These are phyloP conservation scores for Salinomyces thailandicus DNA, from an alignment of 2,329 filamentous ascomycete species.

Conservation along the genomic window DNA sequence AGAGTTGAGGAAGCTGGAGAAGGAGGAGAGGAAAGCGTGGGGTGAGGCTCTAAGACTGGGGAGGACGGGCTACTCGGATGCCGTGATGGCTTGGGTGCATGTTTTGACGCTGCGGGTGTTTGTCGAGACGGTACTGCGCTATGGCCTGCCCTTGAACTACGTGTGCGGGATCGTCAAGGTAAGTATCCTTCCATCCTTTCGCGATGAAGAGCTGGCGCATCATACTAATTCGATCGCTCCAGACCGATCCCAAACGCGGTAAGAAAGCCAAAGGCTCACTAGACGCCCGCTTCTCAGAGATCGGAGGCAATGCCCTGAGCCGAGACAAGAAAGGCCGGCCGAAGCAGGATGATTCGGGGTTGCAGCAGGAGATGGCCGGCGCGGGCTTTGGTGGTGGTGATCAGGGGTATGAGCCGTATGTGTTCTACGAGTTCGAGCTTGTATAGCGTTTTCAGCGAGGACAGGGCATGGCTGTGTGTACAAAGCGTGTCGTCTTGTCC, in stretches of 20 bases:
- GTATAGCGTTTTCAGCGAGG: constrained; percentile 29
- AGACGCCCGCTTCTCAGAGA: constrained; percentile 77
- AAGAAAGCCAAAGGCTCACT: constrained; percentile 59
- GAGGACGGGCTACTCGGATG: constrained; percentile 89
- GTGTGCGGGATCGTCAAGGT: constrained; percentile 78
- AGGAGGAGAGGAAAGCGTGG: constrained; percentile 85
- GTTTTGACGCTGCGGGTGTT: constrained; percentile 85
- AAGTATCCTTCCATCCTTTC: constrained; percentile 15
- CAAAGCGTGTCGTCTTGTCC: too few species aligned
- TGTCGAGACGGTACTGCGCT: constrained; percentile 94
- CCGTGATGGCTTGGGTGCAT: constrained; percentile 92
- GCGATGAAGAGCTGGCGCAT: not conserved
- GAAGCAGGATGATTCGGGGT: constrained; percentile 73
- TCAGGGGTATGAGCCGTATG: constrained; percentile 86
- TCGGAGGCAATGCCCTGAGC: constrained; percentile 88
- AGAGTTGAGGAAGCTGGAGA: constrained; percentile 70
- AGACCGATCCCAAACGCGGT: constrained; percentile 74
- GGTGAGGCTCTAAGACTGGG: constrained; percentile 80
- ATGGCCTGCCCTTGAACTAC: constrained; percentile 84
- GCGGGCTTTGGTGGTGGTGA: constrained; percentile 57
- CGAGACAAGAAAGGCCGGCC: constrained; percentile 88
- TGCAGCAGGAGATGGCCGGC: constrained; percentile 74
- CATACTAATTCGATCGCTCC: constrained; percentile 3
- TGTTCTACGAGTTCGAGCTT: constrained; percentile 92
- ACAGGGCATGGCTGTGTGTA: too few species aligned